Evolutionary conservation across 805 yeast genomes (phyloP).

Genomic region (Millerozyma miso): DNA sequence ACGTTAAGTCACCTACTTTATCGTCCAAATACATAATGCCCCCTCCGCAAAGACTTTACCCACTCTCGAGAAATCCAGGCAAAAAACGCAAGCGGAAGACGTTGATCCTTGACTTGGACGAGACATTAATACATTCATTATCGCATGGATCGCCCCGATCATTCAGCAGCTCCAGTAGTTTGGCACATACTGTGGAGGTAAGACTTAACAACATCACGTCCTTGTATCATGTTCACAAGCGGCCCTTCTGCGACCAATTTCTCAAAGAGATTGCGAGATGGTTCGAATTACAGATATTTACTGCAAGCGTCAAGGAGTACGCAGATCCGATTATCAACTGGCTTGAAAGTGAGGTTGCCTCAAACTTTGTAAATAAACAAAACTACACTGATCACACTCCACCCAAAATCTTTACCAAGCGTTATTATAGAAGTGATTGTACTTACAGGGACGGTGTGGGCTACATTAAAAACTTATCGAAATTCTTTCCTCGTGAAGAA

Average conservation of each 20-base stretch:
- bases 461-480: conserved; percentile 54
- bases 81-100: conserved; percentile 49
- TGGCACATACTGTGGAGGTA: conserved; percentile 75
- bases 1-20: conserved; percentile 38
- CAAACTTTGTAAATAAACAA: conserved; percentile 8
- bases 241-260: conserved; percentile 89
- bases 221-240: conserved; percentile 81
- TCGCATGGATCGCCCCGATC: conserved; percentile 58
- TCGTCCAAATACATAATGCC: conserved; percentile 41
- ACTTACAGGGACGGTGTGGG: conserved; percentile 75
- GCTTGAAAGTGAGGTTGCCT: conserved; percentile 60
- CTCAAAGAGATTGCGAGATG: conserved; percentile 73
- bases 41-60: conserved; percentile 42
- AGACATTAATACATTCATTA: conserved; percentile 88
- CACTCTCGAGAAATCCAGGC: conserved; percentile 38
- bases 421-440: conserved; percentile 81
- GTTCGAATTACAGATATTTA: conserved; percentile 87
- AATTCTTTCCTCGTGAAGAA: conserved; percentile 53
- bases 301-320: conserved; percentile 91
- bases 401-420: conserved; percentile 36
- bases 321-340: conserved; percentile 97
- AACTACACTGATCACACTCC: conserved; percentile 3
- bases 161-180: conserved; percentile 28
- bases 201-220: conserved; percentile 65
- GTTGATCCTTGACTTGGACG: conserved; percentile 85